phyloP scores from a whole-genome alignment of 2,329 filamentous ascomycete species.

The Rhinocladiella similis region DNA sequence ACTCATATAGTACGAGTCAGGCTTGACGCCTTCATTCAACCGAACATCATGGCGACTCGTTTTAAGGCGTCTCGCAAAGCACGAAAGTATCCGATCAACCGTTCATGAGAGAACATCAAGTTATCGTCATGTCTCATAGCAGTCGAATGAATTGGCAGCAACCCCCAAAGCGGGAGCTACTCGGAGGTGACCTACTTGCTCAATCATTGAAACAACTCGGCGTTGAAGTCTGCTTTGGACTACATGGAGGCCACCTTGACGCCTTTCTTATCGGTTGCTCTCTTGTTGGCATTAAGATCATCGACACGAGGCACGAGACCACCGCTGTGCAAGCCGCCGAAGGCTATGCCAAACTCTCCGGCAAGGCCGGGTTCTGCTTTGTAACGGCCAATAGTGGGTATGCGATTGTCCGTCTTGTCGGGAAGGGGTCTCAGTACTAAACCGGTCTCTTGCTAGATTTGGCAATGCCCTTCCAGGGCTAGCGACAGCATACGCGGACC shows the following conservation, averaged over 20 bases:
- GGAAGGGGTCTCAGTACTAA: neutral
- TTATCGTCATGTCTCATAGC: neutral
- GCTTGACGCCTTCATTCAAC: no score
- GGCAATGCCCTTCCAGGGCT: slow-evolving; percentile 48
- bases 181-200: slow-evolving; percentile 48
- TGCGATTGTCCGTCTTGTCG: neutral
- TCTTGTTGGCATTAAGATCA: slow-evolving; percentile 41
- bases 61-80: no score
- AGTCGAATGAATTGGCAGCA: slow-evolving; percentile 22
- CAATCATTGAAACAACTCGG: slow-evolving; percentile 46
- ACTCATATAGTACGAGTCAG: no score
- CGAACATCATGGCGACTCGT: no score
- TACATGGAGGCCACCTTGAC: slow-evolving; percentile 52
- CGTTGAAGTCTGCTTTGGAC: slow-evolving; percentile 46
- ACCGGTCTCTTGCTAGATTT: slow-evolving; percentile 35
- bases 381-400: slow-evolving; percentile 52
- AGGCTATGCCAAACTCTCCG: slow-evolving; percentile 46
- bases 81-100: no score
- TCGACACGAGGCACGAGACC: slow-evolving; percentile 51
- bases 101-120: no score
- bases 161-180: slow-evolving; percentile 41
- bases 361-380: slow-evolving; percentile 48
- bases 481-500: slow-evolving; percentile 47
- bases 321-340: slow-evolving; percentile 51
- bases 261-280: slow-evolving; percentile 49